These are phyloP conservation scores for Tephrocybe sp. DNA, from an alignment of 768 basidiomycete genomes.

Conservation along the genomic window DNA sequence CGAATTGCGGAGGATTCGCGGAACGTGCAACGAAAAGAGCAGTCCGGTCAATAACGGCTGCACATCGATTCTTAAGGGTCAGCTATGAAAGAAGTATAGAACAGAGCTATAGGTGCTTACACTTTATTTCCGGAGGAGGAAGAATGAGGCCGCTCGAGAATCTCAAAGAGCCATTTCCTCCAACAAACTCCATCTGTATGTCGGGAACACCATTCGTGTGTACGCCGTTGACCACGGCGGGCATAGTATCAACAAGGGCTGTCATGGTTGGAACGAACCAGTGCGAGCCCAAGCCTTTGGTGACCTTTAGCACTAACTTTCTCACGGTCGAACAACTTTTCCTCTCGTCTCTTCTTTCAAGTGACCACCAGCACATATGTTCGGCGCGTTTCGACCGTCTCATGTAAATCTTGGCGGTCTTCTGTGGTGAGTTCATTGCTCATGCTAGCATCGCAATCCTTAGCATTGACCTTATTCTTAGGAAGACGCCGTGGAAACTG, in stretches of 20 bases:
- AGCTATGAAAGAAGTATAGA: slow-evolving; percentile 8
- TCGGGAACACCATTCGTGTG: slow-evolving; percentile 41
- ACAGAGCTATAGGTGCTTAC: slow-evolving; percentile 48
- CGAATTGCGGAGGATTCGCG: slow-evolving; percentile 90
- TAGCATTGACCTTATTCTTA: slow-evolving; percentile 32
- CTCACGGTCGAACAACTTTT: slow-evolving; percentile 31
- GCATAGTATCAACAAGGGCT: slow-evolving; percentile 37
- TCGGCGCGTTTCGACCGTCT: slow-evolving; percentile 81
- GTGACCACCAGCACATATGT: slow-evolving; percentile 49
- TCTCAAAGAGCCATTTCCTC: slow-evolving; percentile 36
- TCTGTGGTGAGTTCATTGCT: slow-evolving; percentile 64
- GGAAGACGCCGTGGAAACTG: slow-evolving; percentile 95
- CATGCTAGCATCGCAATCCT: neutral
- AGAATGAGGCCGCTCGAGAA: slow-evolving; percentile 89
- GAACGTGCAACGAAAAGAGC: slow-evolving; percentile 90
- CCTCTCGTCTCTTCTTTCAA: slow-evolving; percentile 15
- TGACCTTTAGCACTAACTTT: slow-evolving; percentile 17
- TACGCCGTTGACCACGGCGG: slow-evolving; percentile 35
- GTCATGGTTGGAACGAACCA: slow-evolving; percentile 39
- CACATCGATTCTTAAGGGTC: slow-evolving; percentile 10
- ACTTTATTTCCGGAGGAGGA: slow-evolving; percentile 95
- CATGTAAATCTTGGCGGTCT: slow-evolving; percentile 72
- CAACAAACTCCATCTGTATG: slow-evolving; percentile 37
- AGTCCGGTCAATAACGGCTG: slow-evolving; percentile 95
- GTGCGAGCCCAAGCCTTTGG: slow-evolving; percentile 19